A percentile compares a stretch with the other conserved stretches of the same genome.
These are phyloP conservation scores for Colletotrichum viniferum DNA, from an alignment of 2,329 filamentous ascomycete genomes.

Conservation along the genomic window DNA sequence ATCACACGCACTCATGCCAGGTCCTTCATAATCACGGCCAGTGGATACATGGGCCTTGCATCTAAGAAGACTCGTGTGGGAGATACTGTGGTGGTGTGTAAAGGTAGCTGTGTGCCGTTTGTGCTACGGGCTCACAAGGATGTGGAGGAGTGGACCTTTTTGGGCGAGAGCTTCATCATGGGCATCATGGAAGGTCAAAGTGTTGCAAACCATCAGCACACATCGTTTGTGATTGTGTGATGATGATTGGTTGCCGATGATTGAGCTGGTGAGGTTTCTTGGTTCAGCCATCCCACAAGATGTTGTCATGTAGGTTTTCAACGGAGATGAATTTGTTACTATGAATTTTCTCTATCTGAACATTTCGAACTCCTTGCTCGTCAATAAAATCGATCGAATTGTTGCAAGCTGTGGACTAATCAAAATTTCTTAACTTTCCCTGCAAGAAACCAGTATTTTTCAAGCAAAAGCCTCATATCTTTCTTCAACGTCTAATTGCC, in stretches of 20 bases:
- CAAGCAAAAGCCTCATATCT: not conserved
- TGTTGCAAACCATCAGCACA: not conserved
- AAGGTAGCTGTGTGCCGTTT: not conserved
- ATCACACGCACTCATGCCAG: not conserved
- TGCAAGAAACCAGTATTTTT: not conserved
- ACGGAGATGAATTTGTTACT: not conserved
- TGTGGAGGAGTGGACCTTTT: not conserved
- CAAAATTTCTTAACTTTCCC: not conserved
- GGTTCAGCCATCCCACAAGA: not conserved
- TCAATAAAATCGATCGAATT: not conserved
- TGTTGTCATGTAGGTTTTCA: not conserved
- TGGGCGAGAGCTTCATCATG: not conserved
- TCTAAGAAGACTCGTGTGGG: not conserved
- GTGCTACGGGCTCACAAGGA: not conserved
- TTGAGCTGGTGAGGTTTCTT: not conserved
- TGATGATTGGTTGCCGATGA: not conserved
- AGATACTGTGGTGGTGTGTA: not conserved
- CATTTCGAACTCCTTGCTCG: not conserved
- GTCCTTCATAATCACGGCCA: not conserved
- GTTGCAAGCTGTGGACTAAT: not conserved
- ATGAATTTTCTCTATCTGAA: not conserved
- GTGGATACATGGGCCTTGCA: not conserved
- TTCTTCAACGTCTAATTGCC: not conserved
- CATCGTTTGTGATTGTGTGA: not conserved
- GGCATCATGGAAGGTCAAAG: not conserved